phyloP scores from a whole-genome alignment of 805 yeast genomes.

The Wickerhamiella azyma region DNA sequence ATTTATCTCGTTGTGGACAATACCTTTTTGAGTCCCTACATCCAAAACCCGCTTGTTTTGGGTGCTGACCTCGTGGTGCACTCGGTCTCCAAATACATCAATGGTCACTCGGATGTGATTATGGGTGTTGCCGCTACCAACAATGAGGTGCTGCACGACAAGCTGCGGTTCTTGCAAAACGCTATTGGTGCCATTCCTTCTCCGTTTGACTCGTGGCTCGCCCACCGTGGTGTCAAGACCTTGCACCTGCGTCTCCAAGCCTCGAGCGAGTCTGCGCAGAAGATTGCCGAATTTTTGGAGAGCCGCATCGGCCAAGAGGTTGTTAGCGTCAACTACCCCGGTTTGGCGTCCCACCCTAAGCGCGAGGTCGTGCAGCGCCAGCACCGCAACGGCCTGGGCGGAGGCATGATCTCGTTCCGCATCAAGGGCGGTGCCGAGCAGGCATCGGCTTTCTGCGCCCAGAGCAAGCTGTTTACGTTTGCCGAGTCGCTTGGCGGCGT shows the following conservation, averaged over 20 bases:
- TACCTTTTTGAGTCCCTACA: slow-evolving; percentile 77
- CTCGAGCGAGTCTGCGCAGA: slow-evolving; percentile 50
- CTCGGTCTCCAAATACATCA: slow-evolving; percentile 80
- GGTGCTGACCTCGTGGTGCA: slow-evolving; percentile 86
- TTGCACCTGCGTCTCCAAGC: slow-evolving; percentile 66
- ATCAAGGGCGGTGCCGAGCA: slow-evolving; percentile 68
- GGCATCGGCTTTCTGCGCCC: slow-evolving; percentile 58
- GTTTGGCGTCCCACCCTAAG: slow-evolving; percentile 51
- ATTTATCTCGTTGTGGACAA: slow-evolving; percentile 62
- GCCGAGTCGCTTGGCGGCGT: slow-evolving; percentile 89
- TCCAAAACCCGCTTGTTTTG: slow-evolving; percentile 66
- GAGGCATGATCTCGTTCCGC: slow-evolving; percentile 85
- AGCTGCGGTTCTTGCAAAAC: slow-evolving; percentile 65
- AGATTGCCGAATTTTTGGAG: slow-evolving; percentile 52
- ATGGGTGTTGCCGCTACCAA: slow-evolving; percentile 72
- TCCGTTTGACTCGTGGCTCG: slow-evolving; percentile 84
- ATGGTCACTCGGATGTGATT: slow-evolving; percentile 86
- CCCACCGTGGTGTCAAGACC: slow-evolving; percentile 84
- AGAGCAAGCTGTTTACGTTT: slow-evolving; percentile 64
- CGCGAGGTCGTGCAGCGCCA: slow-evolving; percentile 53
- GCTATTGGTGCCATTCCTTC: slow-evolving; percentile 85
- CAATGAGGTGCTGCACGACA: slow-evolving; percentile 43
- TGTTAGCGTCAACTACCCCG: slow-evolving; percentile 68
- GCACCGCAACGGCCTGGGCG: slow-evolving; percentile 76
- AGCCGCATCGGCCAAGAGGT: slow-evolving; percentile 34